phyloP scores from a whole-genome alignment of 2,329 filamentous ascomycete species.

The Cladosporium sp. region DNA sequence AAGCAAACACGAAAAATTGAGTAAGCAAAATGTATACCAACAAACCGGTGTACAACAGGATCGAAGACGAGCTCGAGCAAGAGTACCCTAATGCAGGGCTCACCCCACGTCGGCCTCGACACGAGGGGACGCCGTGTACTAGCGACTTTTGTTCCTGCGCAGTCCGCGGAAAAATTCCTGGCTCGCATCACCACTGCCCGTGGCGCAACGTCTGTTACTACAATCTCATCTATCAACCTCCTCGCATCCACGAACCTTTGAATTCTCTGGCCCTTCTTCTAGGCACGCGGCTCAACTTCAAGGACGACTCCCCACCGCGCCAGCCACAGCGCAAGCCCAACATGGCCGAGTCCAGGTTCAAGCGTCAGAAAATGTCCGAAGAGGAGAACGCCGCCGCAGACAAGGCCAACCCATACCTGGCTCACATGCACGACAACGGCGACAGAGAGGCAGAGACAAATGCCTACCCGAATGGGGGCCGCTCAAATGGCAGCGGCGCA shows the following conservation, averaged over 20 bases:
- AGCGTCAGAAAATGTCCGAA: conserved; percentile 53
- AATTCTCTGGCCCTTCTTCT: not conserved
- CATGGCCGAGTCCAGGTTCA: conserved; percentile 21
- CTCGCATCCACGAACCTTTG: not conserved
- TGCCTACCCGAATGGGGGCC: conserved; percentile 26
- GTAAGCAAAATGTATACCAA: not conserved
- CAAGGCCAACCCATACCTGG: conserved; percentile 78
- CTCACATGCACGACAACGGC: conserved; percentile 70
- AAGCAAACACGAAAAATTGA: no score
- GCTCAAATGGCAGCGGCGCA: conserved; percentile 16
- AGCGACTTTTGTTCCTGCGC: not conserved
- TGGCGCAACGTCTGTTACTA: conserved; percentile 7
- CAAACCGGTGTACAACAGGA: not conserved
- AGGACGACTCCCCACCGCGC: not conserved
- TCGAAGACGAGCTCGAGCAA: not conserved
- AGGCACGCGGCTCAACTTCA: not conserved
- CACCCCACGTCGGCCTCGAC: not conserved
- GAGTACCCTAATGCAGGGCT: not conserved
- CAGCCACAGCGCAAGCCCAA: conserved; percentile 3
- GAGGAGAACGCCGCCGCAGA: conserved; percentile 52
- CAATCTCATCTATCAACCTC: not conserved
- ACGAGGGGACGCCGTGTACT: not conserved
- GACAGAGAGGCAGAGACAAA: conserved; percentile 32
- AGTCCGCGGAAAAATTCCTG: conserved; percentile 5
- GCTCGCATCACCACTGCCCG: not conserved